phyloP scores from a whole-genome alignment of 208 protist genomes.

The Acanthamoeba sp. region DNA sequence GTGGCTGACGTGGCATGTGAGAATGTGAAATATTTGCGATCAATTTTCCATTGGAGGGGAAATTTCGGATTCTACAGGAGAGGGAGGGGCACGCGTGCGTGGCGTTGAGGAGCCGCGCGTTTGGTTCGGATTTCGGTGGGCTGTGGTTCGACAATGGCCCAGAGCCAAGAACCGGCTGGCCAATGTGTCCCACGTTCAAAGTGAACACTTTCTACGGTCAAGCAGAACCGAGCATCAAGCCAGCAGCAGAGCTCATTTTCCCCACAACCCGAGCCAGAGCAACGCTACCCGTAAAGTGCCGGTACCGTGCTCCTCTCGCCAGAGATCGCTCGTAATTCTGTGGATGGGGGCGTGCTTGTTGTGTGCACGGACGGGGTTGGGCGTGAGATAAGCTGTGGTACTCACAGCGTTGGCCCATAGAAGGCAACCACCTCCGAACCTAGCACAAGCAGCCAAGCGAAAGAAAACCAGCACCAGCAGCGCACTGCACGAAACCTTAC shows the following conservation, averaged over 20 bases:
- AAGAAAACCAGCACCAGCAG: not conserved
- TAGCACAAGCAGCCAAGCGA: not conserved
- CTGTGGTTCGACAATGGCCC: not conserved
- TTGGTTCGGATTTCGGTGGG: conserved; percentile 15
- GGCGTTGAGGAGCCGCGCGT: not conserved
- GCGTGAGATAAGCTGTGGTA: not conserved
- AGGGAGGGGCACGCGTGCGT: too few relatives aligned
- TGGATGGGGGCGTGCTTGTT: not conserved
- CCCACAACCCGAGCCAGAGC: not conserved
- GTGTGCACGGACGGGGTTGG: too few relatives aligned
- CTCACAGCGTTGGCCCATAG: not conserved
- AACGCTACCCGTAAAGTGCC: not conserved
- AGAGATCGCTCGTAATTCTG: not conserved
- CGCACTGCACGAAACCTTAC: not conserved
- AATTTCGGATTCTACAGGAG: not conserved
- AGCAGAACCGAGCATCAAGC: not conserved
- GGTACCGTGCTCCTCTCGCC: not conserved
- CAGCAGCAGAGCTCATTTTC: not conserved
- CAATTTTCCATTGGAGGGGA: not conserved
- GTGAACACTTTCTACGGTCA: too few relatives aligned
- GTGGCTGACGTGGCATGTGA: not conserved
- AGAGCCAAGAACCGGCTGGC: not conserved
- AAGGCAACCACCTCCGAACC: not conserved
- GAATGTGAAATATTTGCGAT: conserved; percentile 9
- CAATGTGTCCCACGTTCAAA: not conserved